Base-by-base conservation (phyloP, 1,284 basidiomycete genomes). In the Sporisorium sorghi region DNA sequence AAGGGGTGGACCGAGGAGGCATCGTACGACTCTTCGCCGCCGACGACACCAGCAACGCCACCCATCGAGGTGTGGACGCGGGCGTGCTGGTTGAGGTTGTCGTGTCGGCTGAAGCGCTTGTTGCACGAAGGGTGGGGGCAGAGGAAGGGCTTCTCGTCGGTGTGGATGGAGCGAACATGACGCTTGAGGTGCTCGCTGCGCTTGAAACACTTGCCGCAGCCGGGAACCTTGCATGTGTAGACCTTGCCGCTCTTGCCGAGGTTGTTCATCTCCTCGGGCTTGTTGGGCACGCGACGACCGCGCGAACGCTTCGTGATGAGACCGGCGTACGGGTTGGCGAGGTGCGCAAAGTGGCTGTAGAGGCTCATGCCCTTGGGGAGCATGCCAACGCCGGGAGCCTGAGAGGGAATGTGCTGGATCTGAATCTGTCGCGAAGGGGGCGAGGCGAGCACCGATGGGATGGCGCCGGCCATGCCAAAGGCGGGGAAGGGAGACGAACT, bases 161-260 rank as follows among this genome's bases (percentile, higher is more conserved):
- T 81, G 66, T 82, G 80, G 44, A 82, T 82, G 48, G 77, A 79
- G n/a, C 79, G 69, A 14, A 82, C 76, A 50, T 82, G 80, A 21
- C 80, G 59, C 73, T 82, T 82, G 61, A 82, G 73, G 43, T 82
- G 80, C 58, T 82, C 80, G 61, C 76, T 78, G 23, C 80, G 77
- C 60, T 80, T 80, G 73, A 82, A 82, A 51, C 77, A 79, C 61
- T 82, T 82, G 57, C 79, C 79, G 39, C 80, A 82, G 40, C 79
- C 80, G 28, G 77, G 78, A 17, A 82, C 80, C 51, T 79, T 78
- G 78, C 80, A 82, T 15, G 77, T 79, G 67, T 80, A 81, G n/a
- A 82, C 74, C 65, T 79, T 81, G 59, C 79, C 80, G 42, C 77
- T 77, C 76, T 82, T 82, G 51, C 79, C 79, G 42, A 82, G 72